Evolutionary conservation across 73 alveolate genomes (phyloP).

Genomic region (Urostyla sp.): DNA sequence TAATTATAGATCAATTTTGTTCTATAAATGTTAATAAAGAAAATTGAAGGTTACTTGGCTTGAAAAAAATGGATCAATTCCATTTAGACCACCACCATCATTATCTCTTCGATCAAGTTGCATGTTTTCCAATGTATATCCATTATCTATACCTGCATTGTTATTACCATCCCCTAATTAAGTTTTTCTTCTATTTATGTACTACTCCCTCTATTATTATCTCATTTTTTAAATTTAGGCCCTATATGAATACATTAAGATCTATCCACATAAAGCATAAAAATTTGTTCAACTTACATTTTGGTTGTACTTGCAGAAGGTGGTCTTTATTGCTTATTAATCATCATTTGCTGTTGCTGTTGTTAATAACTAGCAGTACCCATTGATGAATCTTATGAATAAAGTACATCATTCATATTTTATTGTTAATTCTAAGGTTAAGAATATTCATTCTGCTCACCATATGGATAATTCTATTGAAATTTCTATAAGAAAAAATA

Average conservation of each 20-base stretch:
- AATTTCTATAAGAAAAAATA: too few relatives aligned
- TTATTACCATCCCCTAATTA: constrained; percentile 18
- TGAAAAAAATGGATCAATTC: background rate
- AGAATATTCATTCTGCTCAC: too few relatives aligned
- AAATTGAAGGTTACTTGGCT: constrained; percentile 1
- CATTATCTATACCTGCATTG: background rate
- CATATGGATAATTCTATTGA: too few relatives aligned
- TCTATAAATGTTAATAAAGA: background rate
- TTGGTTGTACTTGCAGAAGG: background rate
- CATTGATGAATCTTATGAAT: too few relatives aligned
- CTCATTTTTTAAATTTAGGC: constrained; percentile 1
- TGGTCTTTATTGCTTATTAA: too few relatives aligned
- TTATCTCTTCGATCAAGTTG: constrained; percentile 16
- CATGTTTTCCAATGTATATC: constrained; percentile 40
- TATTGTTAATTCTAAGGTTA: too few relatives aligned
- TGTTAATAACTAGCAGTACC: too few relatives aligned
- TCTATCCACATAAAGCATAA: too few relatives aligned
- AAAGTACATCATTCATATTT: too few relatives aligned
- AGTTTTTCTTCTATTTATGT: background rate
- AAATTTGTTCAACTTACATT: background rate
- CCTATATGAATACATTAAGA: too few relatives aligned
- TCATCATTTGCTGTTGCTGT: too few relatives aligned
- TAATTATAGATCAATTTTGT: constrained; percentile 27
- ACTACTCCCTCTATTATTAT: background rate
- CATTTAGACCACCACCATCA: background rate